A percentile compares a stretch with the other conserved stretches of the same genome.
phyloP scores from a whole-genome alignment of 2,329 filamentous ascomycete genomes.

The Trichoderma atroviride region DNA sequence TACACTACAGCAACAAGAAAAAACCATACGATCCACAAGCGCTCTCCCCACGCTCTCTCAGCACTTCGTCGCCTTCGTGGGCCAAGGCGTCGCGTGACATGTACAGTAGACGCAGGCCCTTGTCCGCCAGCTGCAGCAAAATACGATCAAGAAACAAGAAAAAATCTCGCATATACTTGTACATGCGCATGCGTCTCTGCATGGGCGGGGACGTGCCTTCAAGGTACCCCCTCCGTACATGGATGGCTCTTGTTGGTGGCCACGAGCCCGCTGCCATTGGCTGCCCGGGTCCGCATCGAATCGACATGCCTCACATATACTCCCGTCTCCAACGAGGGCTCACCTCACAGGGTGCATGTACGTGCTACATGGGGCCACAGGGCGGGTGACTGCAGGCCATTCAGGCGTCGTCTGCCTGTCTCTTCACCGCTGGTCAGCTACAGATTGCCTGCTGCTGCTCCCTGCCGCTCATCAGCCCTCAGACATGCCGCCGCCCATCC shows the following conservation, averaged over 20 bases:
- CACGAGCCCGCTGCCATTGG: neutral
- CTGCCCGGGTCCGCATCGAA: neutral
- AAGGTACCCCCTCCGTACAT: neutral
- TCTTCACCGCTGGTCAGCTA: slow-evolving; percentile 19
- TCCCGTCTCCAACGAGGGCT: neutral
- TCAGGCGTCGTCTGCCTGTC: neutral
- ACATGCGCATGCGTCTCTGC: slow-evolving; percentile 2
- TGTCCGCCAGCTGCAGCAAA: neutral
- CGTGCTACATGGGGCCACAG: neutral
- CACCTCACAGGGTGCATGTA: neutral
- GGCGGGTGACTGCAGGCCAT: neutral
- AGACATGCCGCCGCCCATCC: neutral
- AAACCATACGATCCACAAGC: slow-evolving; percentile 6
- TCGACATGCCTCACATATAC: neutral
- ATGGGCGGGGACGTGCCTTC: neutral
- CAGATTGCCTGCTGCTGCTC: neutral
- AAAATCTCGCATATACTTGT: slow-evolving; percentile 17
- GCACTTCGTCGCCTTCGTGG: neutral
- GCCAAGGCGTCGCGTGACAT: slow-evolving; percentile 15
- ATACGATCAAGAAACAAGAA: slow-evolving; percentile 14
- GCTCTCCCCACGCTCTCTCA: neutral
- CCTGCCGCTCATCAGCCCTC: neutral
- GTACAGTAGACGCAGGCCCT: neutral
- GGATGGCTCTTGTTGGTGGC: neutral
- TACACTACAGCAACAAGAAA: neutral